phyloP scores from a whole-genome alignment of 2,329 filamentous ascomycete species.

The Neofusicoccum ribis region DNA sequence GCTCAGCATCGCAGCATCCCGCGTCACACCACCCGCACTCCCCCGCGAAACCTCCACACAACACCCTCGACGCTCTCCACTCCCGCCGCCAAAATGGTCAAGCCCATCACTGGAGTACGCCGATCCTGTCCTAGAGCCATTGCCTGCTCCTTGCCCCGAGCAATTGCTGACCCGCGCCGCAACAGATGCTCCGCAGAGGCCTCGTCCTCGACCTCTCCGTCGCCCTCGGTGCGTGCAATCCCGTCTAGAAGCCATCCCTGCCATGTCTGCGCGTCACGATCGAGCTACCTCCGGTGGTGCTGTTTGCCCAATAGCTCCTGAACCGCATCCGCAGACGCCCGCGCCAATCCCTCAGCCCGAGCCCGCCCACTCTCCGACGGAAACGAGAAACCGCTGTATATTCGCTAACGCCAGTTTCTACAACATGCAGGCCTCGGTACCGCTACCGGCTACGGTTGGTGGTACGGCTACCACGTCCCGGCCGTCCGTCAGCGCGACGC shows the following conservation, averaged over 20 bases:
- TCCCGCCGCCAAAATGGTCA: conserved; percentile 40
- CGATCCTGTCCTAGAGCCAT: conserved; percentile 16
- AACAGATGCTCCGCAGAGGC: conserved; percentile 64
- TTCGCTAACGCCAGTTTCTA: neutral
- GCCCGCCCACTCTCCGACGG: neutral
- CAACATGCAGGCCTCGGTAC: conserved; percentile 58
- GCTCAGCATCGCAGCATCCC: neutral
- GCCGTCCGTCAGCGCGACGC: conserved; percentile 63
- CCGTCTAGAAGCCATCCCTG: neutral
- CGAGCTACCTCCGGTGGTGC: neutral
- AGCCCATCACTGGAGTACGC: conserved; percentile 55
- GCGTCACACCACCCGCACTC: conserved; percentile 11
- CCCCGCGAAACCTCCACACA: neutral
- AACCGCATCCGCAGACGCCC: neutral
- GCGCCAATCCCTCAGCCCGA: neutral
- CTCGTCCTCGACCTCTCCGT: conserved; percentile 68
- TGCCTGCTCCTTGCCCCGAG: neutral
- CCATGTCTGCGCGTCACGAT: neutral
- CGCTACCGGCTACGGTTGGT: conserved; percentile 65
- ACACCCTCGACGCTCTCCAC: conserved; percentile 20
- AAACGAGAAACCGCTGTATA: neutral
- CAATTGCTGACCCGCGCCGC: conserved; percentile 10
- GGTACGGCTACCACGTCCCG: conserved; percentile 69
- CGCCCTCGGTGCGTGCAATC: conserved; percentile 58
- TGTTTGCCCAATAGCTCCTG: neutral